Base-by-base conservation (phyloP, 139 green algal genomes). In the Chlamydomonas sp. region DNA sequence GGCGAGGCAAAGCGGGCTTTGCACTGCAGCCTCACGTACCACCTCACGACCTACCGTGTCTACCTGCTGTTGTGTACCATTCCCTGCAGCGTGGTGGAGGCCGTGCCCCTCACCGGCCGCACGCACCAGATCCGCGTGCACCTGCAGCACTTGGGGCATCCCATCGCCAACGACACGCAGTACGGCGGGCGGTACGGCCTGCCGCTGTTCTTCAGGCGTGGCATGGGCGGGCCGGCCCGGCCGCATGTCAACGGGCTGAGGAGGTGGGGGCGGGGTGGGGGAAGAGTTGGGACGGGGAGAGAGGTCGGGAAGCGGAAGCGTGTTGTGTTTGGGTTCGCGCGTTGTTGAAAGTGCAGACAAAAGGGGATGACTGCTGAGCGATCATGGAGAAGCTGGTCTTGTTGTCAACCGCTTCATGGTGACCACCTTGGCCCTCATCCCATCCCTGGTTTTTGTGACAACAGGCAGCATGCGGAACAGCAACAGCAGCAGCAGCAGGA, bases 111-210 rank as follows among this genome's bases (percentile, higher is more conserved):
- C 14, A 94, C 95, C 31, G 95, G 95, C 1, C 88, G 95, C 59
- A 97, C 95, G 14, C 95, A 97, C 68, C 95, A 97, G 88, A 97
- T 97, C 77, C 91, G 95, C 9, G 85, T 97, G 77, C 95, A 97
- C 80, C 76, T 96, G 78, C 93, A 93, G 75, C 86, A 95, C 79
- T 17, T 91, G 73, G 95, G 95, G 1, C 92, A 95, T 84, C 93
- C 95, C 73, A 95, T 97, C 20, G 79, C 94, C 49, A 94, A 95
- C 15, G 95, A 97, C 90, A 92, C 94, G 15, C 80, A 96, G 63
- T 97, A 97, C 87, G 95, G 95, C 58, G 90, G 91, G 17, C 5
- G 1, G 16, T 85, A 80, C 16, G 90, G 90, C n/a, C 62, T 82
- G 49, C 90, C 90, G 31, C 83, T 91, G 64, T 83, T 89, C 62